Conservation (phyloP, 2,329 filamentous ascomycete genomes). For the Xylaria sp. region DNA sequence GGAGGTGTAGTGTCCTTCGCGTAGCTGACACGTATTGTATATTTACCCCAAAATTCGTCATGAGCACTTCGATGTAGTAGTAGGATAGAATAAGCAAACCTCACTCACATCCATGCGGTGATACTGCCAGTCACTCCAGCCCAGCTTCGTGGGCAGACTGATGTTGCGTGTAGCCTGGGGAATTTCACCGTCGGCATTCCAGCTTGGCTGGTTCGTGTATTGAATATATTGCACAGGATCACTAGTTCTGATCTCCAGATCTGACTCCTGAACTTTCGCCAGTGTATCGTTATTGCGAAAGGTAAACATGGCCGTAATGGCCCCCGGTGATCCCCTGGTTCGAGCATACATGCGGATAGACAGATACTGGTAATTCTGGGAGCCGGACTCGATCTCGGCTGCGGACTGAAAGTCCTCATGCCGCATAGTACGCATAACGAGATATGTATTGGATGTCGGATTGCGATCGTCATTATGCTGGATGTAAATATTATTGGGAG, state of each 20-base stretch:
- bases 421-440: constrained; percentile 60
- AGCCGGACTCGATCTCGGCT: constrained; percentile 57
- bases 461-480: constrained; percentile 51
- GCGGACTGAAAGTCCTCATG: constrained; percentile 58
- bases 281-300: constrained; percentile 50
- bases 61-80: not conserved
- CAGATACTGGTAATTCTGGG: constrained; percentile 49
- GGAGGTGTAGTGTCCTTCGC: not conserved
- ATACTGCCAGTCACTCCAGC: constrained; percentile 60
- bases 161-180: constrained; percentile 54
- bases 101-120: constrained; percentile 56
- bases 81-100: not conserved
- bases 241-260: constrained; percentile 54
- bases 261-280: constrained; percentile 50
- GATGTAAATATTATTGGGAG: constrained; percentile 57
- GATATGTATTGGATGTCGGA: constrained; percentile 53
- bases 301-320: constrained; percentile 63
- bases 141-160: constrained; percentile 49
- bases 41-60: not conserved
- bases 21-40: not conserved
- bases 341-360: constrained; percentile 62
- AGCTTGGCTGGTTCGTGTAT: constrained; percentile 64
- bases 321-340: constrained; percentile 58
- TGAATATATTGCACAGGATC: constrained; percentile 51
- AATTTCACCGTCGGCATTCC: constrained; percentile 54